phyloP scores from a whole-genome alignment of 2,329 filamentous ascomycete species.

The Paraconiothyrium sp. region DNA sequence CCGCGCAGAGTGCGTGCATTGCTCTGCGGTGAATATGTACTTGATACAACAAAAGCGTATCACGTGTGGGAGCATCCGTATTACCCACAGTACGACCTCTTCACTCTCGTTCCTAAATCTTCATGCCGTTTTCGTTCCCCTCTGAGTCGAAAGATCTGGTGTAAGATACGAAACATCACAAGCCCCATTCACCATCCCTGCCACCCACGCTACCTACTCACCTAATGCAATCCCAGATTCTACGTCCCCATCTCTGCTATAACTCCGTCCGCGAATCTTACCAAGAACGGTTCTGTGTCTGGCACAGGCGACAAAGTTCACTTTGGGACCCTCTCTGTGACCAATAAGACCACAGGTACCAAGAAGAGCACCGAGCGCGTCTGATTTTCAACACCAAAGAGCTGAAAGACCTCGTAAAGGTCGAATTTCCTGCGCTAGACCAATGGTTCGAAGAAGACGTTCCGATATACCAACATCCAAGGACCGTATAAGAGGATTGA shows the following conservation, averaged over 20 bases:
- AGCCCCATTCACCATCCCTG: neutral
- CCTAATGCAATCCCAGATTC: conserved; percentile 25
- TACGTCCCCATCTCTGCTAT: conserved; percentile 40
- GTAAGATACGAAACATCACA: neutral
- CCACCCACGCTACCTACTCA: neutral
- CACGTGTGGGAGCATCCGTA: conserved; percentile 51
- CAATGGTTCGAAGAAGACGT: conserved; percentile 68
- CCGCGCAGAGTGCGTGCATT: conserved; percentile 44
- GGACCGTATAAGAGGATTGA: conserved; percentile 73
- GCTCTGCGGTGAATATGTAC: conserved; percentile 43
- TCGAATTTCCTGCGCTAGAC: conserved; percentile 48
- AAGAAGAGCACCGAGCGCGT: conserved; percentile 29
- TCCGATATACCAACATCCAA: conserved; percentile 70
- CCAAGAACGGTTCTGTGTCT: conserved; percentile 22
- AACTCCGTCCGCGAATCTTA: conserved; percentile 28
- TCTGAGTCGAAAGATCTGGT: too few species aligned
- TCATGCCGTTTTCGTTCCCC: too few species aligned
- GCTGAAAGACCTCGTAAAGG: conserved; percentile 40
- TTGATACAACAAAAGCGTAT: conserved; percentile 45
- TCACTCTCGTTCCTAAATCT: neutral
- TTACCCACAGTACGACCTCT: conserved; percentile 42
- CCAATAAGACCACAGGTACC: conserved; percentile 25
- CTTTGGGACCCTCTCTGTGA: conserved; percentile 33
- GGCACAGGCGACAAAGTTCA: conserved; percentile 32
- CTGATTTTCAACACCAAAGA: conserved; percentile 37